These are phyloP conservation scores for Trametopsis cervina DNA, from an alignment of 768 basidiomycete species.

Conservation along the genomic window DNA sequence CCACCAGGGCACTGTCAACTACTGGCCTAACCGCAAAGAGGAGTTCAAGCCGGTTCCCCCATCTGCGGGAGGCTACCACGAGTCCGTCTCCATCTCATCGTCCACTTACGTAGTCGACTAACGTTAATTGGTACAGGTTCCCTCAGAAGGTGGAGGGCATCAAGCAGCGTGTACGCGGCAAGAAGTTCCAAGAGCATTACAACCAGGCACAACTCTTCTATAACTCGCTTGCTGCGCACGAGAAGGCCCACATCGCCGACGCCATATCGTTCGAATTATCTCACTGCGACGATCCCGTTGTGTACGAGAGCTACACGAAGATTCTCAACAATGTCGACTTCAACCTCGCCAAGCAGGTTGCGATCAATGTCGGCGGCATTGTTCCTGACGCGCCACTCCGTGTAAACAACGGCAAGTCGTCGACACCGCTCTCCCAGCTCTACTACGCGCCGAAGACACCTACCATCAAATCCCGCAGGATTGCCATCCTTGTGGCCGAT, in stretches of 20 bases:
- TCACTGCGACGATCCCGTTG: slow-evolving; percentile 70
- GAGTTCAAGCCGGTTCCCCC: slow-evolving; percentile 40
- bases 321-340: slow-evolving; percentile 69
- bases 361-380: slow-evolving; percentile 53
- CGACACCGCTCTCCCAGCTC: slow-evolving; percentile 51
- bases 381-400: slow-evolving; percentile 45
- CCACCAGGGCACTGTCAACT: slow-evolving; percentile 55
- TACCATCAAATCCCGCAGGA: slow-evolving; percentile 57
- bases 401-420: slow-evolving; percentile 51
- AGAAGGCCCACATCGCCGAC: slow-evolving; percentile 62
- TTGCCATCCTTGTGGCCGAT: slow-evolving; percentile 72
- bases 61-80: slow-evolving; percentile 49
- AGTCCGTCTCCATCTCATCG: slow-evolving; percentile 31
- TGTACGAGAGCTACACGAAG: slow-evolving; percentile 62
- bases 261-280: slow-evolving; percentile 81
- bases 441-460: slow-evolving; percentile 48
- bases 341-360: slow-evolving; percentile 64
- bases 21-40: slow-evolving; percentile 73
- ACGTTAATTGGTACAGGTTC: no score
- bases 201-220: slow-evolving; percentile 74
- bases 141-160: slow-evolving; percentile 45
- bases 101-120: background rate
- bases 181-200: slow-evolving; percentile 77
- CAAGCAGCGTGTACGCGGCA: slow-evolving; percentile 54
- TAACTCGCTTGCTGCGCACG: slow-evolving; percentile 66